Evolutionary conservation across 768 basidiomycete species (phyloP).

Genomic region (Clitopilus hobsonii): DNA sequence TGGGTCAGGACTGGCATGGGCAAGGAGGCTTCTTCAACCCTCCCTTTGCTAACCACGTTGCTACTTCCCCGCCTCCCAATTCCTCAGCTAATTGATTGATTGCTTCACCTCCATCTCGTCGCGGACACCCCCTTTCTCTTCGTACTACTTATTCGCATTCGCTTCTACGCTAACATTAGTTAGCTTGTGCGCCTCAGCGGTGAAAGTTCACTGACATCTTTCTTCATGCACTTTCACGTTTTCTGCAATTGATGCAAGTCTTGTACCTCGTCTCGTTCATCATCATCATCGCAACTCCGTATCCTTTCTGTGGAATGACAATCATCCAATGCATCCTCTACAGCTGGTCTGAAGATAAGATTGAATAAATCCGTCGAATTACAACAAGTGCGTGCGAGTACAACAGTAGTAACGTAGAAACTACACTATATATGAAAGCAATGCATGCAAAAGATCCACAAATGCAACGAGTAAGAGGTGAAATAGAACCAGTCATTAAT

Average conservation of each 20-base stretch:
- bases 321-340: neutral
- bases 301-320: neutral
- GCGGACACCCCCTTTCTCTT: neutral
- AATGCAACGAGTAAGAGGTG: neutral
- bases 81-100: neutral
- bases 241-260: neutral
- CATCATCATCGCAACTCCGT: neutral
- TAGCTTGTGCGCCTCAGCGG: neutral
- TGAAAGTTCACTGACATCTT: neutral
- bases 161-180: neutral
- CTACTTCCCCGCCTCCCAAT: neutral
- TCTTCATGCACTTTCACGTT: neutral
- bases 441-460: neutral
- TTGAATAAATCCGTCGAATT: neutral
- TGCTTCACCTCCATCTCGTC: neutral
- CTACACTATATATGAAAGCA: neutral
- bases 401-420: neutral
- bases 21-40: slow-evolving; percentile 35
- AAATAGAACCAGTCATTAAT: neutral
- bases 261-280: neutral
- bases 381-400: neutral
- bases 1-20: slow-evolving; percentile 46
- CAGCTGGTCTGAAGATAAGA: neutral
- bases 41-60: neutral
- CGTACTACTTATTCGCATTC: neutral